Evolutionary conservation across 78 protist genomes (phyloP).

Genomic region (Dictyostelium purpureum): DNA sequence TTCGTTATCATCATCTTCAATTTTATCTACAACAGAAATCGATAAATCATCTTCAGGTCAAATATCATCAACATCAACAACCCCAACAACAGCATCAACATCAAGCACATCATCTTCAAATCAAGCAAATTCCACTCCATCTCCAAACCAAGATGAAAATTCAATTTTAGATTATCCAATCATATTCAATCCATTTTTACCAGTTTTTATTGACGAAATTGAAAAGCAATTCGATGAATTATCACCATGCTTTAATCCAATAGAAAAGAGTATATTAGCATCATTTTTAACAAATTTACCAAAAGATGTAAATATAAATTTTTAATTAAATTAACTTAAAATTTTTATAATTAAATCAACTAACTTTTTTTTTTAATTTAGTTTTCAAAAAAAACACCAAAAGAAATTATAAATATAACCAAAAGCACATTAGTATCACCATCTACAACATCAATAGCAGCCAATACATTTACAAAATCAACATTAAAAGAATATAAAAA

Average conservation of each 20-base stretch:
- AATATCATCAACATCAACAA: background rate
- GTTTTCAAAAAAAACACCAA: conserved; percentile 69
- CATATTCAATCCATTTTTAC: conserved; percentile 59
- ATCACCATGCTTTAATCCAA: background rate
- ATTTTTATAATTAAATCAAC: background rate
- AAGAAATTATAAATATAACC: conserved; percentile 8
- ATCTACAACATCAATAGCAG: background rate
- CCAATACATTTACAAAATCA: conserved; percentile 1
- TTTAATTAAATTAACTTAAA: background rate
- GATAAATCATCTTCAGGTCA: background rate
- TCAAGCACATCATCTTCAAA: background rate
- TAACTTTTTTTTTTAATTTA: background rate
- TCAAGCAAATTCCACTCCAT: too few species aligned
- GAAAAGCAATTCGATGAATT: conserved; percentile 34
- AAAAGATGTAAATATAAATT: conserved; percentile 48
- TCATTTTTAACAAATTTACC: conserved; percentile 54
- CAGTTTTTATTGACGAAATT: conserved; percentile 62
- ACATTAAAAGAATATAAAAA: conserved; percentile 45
- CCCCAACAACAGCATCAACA: background rate
- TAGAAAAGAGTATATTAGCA: conserved; percentile 33
- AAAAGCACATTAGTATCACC: background rate
- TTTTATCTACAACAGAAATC: background rate
- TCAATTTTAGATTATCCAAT: conserved; percentile 36
- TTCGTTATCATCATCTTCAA: conserved; percentile 19
- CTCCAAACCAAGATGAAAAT: background rate